A percentile compares a stretch with the other conserved stretches of the same genome.
phyloP scores from a whole-genome alignment of 139 green algal genomes.

The Trebouxia sp. region DNA sequence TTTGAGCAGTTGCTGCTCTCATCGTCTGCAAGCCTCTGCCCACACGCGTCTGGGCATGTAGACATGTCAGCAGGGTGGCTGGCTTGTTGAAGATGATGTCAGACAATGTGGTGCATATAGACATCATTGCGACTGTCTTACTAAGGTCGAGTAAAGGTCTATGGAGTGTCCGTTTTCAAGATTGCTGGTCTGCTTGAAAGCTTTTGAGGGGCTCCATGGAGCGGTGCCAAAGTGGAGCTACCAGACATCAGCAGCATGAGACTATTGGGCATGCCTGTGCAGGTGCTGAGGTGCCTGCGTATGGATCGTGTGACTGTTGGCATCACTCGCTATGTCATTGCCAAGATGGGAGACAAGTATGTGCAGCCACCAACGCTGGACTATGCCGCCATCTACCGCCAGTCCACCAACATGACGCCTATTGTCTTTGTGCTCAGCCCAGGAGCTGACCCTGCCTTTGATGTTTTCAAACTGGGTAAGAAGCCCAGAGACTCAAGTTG shows the following conservation, averaged over 20 bases:
- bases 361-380: constrained; percentile 78
- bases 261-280: no score
- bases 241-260: no score
- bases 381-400: constrained; percentile 72
- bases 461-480: constrained; percentile 82
- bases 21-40: neutral
- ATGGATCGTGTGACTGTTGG: constrained; percentile 80
- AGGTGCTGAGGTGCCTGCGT: constrained; percentile 80
- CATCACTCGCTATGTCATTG: constrained; percentile 74
- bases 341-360: constrained; percentile 68
- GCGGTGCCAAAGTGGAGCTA: no score
- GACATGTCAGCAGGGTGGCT: neutral
- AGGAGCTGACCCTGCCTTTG: constrained; percentile 86
- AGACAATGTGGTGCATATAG: neutral
- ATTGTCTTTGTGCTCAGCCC: constrained; percentile 92
- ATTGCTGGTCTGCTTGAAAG: no score
- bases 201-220: no score
- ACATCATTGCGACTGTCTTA: no score
- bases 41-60: neutral
- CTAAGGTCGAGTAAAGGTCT: no score
- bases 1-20: no score
- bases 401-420: constrained; percentile 71
- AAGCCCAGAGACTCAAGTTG: no score
- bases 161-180: no score
- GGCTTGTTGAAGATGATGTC: neutral